Percentiles rank a stretch among this genome's conserved stretches.
Evolutionary conservation across 257 asterid genomes (phyloP).

Genomic region (Euphrasia confusa): DNA sequence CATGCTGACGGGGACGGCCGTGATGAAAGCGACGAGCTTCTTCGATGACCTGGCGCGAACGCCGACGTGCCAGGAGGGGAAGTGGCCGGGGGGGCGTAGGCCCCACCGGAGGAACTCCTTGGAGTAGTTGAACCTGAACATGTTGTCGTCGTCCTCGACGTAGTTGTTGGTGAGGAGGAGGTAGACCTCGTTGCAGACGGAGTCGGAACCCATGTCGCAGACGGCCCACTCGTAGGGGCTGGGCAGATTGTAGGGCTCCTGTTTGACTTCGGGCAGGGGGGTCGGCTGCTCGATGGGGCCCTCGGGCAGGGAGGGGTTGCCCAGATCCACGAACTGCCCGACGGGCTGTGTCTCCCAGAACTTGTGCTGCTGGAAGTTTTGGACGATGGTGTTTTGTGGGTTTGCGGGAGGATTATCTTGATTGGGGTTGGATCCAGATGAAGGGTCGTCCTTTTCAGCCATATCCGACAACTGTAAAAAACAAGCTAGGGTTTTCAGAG

Average conservation of each 20-base stretch:
- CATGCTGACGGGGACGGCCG: conserved; percentile 44
- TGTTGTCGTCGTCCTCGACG: conserved; percentile 53
- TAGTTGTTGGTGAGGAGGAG: conserved; percentile 39
- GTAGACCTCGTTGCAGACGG: conserved; percentile 50
- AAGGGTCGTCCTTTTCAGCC: conserved; percentile 36
- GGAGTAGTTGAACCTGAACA: conserved; percentile 52
- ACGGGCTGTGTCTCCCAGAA: conserved; percentile 64
- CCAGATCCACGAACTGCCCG: conserved; percentile 48
- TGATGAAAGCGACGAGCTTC: conserved; percentile 48
- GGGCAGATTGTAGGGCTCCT: conserved; percentile 57
- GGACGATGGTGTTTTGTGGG: conserved; percentile 36
- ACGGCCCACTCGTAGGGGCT: conserved; percentile 44
- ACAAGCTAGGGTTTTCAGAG: not conserved
- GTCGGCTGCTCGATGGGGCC: conserved; percentile 51
- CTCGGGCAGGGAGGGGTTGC: conserved; percentile 41
- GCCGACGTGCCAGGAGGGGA: conserved; percentile 48
- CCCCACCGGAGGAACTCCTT: conserved; percentile 58
- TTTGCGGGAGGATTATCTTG: conserved; percentile 27
- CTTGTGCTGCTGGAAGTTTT: conserved; percentile 41
- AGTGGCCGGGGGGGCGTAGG: conserved; percentile 45
- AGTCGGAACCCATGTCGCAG: conserved; percentile 44
- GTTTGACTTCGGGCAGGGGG: conserved; percentile 45
- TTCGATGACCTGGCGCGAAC: conserved; percentile 43
- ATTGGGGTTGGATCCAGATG: conserved; percentile 38
- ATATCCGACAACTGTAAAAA: conserved; percentile 25